Evolutionary conservation across 495 filamentous ascomycete species (phyloP).

Genomic region (Xylaria palmicola): DNA sequence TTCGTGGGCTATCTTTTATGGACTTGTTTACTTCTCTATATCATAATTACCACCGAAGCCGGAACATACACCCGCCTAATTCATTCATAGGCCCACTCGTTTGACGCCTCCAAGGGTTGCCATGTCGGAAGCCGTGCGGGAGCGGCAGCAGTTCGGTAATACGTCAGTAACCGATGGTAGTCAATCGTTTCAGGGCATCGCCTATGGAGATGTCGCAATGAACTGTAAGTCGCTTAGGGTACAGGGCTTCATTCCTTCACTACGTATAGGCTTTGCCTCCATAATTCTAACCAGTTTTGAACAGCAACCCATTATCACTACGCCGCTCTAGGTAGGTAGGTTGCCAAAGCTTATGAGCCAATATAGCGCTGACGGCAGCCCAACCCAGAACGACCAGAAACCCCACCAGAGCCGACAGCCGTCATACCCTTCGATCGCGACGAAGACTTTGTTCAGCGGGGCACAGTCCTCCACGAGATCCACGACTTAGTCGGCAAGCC

Average conservation of each 20-base stretch:
- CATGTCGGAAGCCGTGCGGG: background rate
- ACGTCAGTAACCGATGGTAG: background rate
- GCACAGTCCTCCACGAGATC: background rate
- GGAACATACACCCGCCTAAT: background rate
- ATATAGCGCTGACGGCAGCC: too few relatives aligned
- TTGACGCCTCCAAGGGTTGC: background rate
- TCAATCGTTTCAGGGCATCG: background rate
- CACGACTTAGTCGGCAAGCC: constrained; percentile 26
- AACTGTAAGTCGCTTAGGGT: background rate
- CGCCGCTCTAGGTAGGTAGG: too few relatives aligned
- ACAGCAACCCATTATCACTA: background rate
- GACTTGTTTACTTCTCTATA: background rate
- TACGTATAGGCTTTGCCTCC: background rate
- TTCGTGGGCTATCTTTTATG: background rate
- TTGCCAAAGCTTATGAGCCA: too few relatives aligned
- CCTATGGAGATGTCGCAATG: background rate
- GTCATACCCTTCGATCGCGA: constrained; percentile 28
- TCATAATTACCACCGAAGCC: background rate
- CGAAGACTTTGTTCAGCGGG: constrained; percentile 31
- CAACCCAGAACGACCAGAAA: constrained; percentile 29
- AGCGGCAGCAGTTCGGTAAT: background rate
- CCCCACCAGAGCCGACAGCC: constrained; percentile 21
- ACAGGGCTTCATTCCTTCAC: background rate
- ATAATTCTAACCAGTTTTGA: background rate
- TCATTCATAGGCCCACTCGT: background rate